Conservation (phyloP, 1,139 yeast genomes). For the Zygoascus meyerae region DNA sequence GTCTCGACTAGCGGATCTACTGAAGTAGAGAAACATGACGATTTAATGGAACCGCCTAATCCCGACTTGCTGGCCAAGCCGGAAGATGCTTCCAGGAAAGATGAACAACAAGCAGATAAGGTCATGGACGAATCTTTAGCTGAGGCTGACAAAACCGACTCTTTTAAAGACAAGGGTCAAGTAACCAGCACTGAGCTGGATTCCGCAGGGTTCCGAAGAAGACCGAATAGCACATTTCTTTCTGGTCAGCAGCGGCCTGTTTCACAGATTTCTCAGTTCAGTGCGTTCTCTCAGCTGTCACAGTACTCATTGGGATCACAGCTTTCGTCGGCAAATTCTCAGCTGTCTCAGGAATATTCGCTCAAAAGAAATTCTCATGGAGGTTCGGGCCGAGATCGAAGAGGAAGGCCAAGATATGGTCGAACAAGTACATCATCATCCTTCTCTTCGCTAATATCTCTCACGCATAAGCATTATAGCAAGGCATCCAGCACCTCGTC, state of each 20-base stretch:
- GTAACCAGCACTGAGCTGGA: conserved; percentile 3
- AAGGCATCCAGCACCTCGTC: conserved; percentile 32
- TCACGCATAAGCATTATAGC: conserved; percentile 24
- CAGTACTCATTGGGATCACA: conserved; percentile 38
- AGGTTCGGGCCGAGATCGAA: conserved; percentile 12
- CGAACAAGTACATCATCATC: conserved; percentile 33
- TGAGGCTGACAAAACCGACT: neutral
- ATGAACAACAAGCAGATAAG: no score
- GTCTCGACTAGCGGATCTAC: neutral
- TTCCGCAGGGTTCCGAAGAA: neutral
- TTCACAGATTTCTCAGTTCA: conserved; percentile 60
- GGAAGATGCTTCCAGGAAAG: no score
- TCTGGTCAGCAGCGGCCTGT: conserved; percentile 44
- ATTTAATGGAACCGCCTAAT: neutral
- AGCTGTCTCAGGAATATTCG: conserved; percentile 20
- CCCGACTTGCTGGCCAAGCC: no score
- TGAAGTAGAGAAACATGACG: neutral
- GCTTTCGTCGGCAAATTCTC: conserved; percentile 24
- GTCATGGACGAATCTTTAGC: neutral
- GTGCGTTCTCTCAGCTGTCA: conserved; percentile 50
- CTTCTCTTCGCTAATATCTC: conserved; percentile 27
- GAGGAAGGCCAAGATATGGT: conserved; percentile 23
- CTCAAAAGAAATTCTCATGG: conserved; percentile 8
- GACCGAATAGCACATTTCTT: conserved; percentile 6
- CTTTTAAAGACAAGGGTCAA: neutral